These are phyloP conservation scores for Boletus rufocinnamomeus DNA, from an alignment of 768 basidiomycete species.

Conservation along the genomic window DNA sequence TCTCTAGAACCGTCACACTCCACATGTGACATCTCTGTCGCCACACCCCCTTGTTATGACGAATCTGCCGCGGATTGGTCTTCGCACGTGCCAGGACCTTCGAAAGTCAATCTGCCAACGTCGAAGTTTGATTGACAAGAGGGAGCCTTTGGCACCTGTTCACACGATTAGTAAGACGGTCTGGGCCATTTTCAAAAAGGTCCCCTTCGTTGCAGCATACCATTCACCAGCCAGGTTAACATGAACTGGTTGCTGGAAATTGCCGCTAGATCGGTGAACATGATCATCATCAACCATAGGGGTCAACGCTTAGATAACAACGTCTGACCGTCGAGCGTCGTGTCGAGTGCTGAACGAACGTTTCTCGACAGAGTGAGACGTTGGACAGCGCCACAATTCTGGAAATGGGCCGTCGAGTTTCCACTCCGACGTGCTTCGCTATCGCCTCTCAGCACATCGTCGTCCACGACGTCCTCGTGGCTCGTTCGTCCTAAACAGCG, in stretches of 20 bases:
- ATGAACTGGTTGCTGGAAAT: neutral
- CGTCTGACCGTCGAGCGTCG: no score
- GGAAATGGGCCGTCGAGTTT: slow-evolving; percentile 27
- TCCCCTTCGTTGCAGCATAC: neutral
- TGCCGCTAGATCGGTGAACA: no score
- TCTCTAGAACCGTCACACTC: no score
- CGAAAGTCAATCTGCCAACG: no score
- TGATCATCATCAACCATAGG: neutral
- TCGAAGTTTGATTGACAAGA: no score
- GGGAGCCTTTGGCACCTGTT: neutral
- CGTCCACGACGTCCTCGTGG: neutral
- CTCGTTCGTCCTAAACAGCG: neutral
- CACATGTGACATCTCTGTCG: no score
- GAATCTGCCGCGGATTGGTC: neutral
- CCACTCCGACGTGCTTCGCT: slow-evolving; percentile 9
- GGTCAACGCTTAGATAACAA: slow-evolving; percentile 2
- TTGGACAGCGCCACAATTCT: slow-evolving; percentile 18
- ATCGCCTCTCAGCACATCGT: neutral
- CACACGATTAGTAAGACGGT: neutral
- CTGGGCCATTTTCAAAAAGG: neutral
- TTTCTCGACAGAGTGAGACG: neutral
- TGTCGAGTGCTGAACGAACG: slow-evolving; percentile 2
- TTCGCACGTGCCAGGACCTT: neutral
- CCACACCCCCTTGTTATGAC: no score
- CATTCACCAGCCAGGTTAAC: neutral